Evolutionary conservation across 164 flowering plant species (phyloP).

Genomic region (Sedum album): DNA sequence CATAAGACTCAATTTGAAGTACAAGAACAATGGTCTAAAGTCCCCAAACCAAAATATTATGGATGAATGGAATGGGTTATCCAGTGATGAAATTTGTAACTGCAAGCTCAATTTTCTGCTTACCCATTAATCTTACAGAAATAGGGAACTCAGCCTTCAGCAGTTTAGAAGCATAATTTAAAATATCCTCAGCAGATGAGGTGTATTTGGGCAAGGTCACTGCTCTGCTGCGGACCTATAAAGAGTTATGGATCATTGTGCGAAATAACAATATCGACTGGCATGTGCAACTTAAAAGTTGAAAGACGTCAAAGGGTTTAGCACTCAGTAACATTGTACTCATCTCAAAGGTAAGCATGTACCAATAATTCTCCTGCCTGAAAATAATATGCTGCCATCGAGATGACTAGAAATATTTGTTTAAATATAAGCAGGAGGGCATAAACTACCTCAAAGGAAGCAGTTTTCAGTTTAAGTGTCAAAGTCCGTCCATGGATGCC

Average conservation of each 20-base stretch:
- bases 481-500: conserved; percentile 77
- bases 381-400: background rate
- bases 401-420: background rate
- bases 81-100: background rate
- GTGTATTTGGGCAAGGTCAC: conserved; percentile 63
- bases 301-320: background rate
- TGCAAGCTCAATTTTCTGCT: conserved; percentile 8
- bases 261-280: background rate
- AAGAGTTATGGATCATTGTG: conserved; percentile 16
- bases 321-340: background rate
- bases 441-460: conserved; percentile 75
- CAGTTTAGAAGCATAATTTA: conserved; percentile 64
- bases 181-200: conserved; percentile 64
- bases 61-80: background rate
- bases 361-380: background rate
- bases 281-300: background rate
- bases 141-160: conserved; percentile 91
- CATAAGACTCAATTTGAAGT: background rate
- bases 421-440: background rate
- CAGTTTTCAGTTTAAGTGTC: conserved; percentile 87
- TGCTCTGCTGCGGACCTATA: conserved; percentile 83
- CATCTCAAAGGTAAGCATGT: background rate
- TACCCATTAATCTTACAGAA: conserved; percentile 87
- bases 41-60: background rate
- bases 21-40: conserved; percentile 1